Conservation (phyloP, 176 grass and related monocot genomes). For the Puccinellia tenuiflora region DNA sequence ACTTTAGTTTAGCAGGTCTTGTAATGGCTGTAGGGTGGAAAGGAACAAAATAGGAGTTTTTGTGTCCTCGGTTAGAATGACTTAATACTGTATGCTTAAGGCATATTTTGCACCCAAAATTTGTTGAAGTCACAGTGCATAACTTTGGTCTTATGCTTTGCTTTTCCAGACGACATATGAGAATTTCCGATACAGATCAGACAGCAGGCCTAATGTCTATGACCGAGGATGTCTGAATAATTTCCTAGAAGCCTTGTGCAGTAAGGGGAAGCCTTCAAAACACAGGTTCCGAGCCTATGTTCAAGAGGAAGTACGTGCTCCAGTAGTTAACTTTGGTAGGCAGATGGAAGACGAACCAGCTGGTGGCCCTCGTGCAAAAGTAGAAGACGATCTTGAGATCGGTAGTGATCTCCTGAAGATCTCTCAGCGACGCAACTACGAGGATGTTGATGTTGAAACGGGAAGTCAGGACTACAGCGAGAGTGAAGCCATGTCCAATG, state of each 20-base stretch:
- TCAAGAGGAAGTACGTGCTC: slow-evolving; percentile 56
- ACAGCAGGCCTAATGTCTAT: slow-evolving; percentile 66
- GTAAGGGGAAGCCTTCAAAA: slow-evolving; percentile 63
- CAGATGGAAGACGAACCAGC: slow-evolving; percentile 39
- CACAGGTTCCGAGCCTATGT: slow-evolving; percentile 63
- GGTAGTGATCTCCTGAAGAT: slow-evolving; percentile 82
- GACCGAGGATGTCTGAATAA: slow-evolving; percentile 68
- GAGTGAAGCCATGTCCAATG: slow-evolving; percentile 26
- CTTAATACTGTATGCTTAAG: background rate
- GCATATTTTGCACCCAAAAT: background rate
- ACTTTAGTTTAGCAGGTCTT: background rate
- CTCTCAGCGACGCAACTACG: slow-evolving; percentile 67
- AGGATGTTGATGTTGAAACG: slow-evolving; percentile 53
- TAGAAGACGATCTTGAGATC: slow-evolving; percentile 94
- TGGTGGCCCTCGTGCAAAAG: slow-evolving; percentile 70
- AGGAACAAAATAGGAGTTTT: background rate
- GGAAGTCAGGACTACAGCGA: slow-evolving; percentile 38
- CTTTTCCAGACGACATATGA: slow-evolving; percentile 87
- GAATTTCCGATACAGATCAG: slow-evolving; percentile 86
- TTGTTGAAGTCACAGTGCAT: background rate
- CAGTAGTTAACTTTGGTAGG: slow-evolving; percentile 37
- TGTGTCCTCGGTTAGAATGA: background rate
- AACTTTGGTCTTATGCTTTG: background rate
- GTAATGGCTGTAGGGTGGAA: slow-evolving; percentile 3
- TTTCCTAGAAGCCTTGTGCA: slow-evolving; percentile 64